Conservation (phyloP, 768 basidiomycete genomes). For the Leccinum subgranulosum region DNA sequence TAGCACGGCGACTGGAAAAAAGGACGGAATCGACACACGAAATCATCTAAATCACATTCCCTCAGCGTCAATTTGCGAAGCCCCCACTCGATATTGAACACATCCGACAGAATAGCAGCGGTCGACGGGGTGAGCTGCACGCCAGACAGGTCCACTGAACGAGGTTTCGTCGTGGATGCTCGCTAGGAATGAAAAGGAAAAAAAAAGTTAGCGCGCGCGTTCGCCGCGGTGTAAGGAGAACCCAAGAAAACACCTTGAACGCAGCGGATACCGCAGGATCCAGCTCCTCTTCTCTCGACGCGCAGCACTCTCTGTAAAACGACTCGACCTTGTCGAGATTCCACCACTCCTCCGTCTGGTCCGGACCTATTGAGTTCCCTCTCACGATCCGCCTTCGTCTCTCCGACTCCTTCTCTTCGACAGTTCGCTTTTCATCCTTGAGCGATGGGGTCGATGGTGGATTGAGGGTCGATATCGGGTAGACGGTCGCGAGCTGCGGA, state of each 20-base stretch:
- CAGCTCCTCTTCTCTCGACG: slow-evolving; percentile 64
- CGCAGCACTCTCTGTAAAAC: slow-evolving; percentile 85
- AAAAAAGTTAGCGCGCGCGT: slow-evolving; percentile 21
- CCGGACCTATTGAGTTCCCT: slow-evolving; percentile 41
- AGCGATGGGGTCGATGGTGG: slow-evolving; percentile 80
- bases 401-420: slow-evolving; percentile 73
- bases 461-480: slow-evolving; percentile 82
- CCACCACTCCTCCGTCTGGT: slow-evolving; percentile 70
- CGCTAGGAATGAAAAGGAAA: neutral
- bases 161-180: neutral
- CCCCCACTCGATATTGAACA: slow-evolving; percentile 58
- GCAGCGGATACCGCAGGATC: slow-evolving; percentile 64
- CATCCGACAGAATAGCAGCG: slow-evolving; percentile 83
- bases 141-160: neutral
- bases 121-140: neutral
- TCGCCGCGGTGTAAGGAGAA: neutral
- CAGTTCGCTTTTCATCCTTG: slow-evolving; percentile 78
- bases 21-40: neutral
- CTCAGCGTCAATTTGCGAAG: slow-evolving; percentile 40
- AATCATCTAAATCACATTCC: slow-evolving; percentile 32
- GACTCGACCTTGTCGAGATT: slow-evolving; percentile 34
- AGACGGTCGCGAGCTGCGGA: slow-evolving; percentile 80
- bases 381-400: slow-evolving; percentile 64
- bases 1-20: neutral
- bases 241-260: slow-evolving; percentile 52